A percentile compares a stretch with the other conserved stretches of the same genome.
phyloP scores from a whole-genome alignment of 441 rosid genomes.

The Erodium chrysanthum region DNA sequence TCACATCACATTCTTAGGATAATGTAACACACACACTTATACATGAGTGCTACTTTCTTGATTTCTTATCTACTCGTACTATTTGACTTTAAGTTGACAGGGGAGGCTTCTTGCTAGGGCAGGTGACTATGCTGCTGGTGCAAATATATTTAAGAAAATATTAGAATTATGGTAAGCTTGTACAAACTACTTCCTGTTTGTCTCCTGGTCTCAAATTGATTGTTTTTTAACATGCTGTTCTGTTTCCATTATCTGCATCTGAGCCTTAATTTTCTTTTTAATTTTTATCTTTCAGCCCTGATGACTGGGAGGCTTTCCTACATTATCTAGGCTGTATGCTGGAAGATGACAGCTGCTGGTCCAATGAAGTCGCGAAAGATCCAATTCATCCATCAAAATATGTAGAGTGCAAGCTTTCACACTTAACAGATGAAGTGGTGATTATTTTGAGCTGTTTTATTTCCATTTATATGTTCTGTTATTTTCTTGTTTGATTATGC shows the following conservation, averaged over 20 bases:
- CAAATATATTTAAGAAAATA: conserved; percentile 55
- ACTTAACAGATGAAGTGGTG: conserved; percentile 74
- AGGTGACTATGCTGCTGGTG: conserved; percentile 63
- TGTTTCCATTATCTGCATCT: conserved; percentile 10
- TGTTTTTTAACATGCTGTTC: conserved; percentile 4
- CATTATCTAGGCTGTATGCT: conserved; percentile 89
- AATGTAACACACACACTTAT: background rate
- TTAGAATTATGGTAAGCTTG: conserved; percentile 65
- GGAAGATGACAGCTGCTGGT: conserved; percentile 77
- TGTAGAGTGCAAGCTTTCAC: conserved; percentile 49
- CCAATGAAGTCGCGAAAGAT: conserved; percentile 29
- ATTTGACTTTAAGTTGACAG: conserved; percentile 94
- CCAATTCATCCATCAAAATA: conserved; percentile 38
- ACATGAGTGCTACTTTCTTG: conserved; percentile 11
- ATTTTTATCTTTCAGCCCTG: conserved; percentile 66
- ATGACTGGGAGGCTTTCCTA: conserved; percentile 96
- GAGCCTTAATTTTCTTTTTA: conserved; percentile 22
- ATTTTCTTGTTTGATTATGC: background rate
- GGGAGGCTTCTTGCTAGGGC: conserved; percentile 91
- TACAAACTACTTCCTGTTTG: conserved; percentile 4
- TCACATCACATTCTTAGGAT: background rate
- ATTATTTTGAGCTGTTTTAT: conserved; percentile 17
- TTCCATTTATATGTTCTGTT: background rate
- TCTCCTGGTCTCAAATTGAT: background rate
- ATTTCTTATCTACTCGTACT: conserved; percentile 35